Percentiles rank a stretch among this genome's conserved stretches.
phyloP scores from a whole-genome alignment of 441 rosid species.

The Euphorbia schlechtendalii region DNA sequence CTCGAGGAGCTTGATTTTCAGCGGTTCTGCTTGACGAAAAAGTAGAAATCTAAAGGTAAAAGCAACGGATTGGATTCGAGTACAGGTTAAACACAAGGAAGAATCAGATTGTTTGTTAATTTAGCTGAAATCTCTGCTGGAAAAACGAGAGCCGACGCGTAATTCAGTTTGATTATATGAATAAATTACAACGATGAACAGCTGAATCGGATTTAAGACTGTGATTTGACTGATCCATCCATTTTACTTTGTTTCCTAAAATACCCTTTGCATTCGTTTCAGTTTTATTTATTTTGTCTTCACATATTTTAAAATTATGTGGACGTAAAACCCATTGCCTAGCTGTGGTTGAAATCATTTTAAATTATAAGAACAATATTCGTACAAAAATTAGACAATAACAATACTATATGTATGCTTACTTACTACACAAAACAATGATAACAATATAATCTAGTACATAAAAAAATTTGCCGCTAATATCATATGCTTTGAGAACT shows the following conservation, averaged over 20 bases:
- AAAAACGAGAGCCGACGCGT: not conserved
- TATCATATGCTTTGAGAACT: too few relatives aligned
- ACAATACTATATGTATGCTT: too few relatives aligned
- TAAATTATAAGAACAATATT: not conserved
- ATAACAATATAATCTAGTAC: too few relatives aligned
- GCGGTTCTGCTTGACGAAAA: not conserved
- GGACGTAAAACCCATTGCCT: conserved; percentile 7
- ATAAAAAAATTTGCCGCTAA: too few relatives aligned
- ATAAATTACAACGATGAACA: conserved; percentile 2
- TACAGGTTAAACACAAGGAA: not conserved
- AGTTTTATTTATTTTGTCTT: not conserved
- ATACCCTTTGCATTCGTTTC: conserved; percentile 17
- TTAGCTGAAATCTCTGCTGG: not conserved
- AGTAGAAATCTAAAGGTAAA: conserved; percentile 9
- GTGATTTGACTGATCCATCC: conserved; percentile 9
- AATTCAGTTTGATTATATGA: not conserved
- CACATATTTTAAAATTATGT: not conserved
- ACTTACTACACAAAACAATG: too few relatives aligned
- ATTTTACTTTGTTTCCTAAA: conserved; percentile 14
- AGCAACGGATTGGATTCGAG: conserved; percentile 5
- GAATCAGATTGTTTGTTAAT: not conserved
- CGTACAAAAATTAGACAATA: too few relatives aligned
- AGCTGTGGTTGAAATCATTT: conserved; percentile 12
- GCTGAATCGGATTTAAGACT: conserved; percentile 23
- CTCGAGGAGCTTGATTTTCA: not conserved